Base-by-base conservation (phyloP, 352 stramenopile species). In the Phytopythium ostracodes region DNA sequence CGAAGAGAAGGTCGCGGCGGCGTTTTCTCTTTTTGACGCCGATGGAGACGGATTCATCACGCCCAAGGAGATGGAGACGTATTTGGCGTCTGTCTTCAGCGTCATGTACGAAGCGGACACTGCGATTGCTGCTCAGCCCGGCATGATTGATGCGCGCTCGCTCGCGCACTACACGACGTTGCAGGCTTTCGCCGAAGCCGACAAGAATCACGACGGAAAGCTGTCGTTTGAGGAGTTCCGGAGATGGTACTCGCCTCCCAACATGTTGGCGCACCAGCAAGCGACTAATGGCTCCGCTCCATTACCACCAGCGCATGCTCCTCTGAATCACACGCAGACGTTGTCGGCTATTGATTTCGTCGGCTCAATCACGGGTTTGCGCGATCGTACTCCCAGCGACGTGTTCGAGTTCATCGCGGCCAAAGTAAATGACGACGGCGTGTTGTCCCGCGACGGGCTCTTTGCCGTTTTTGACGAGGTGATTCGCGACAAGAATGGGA, bases 31-130 rank as follows among this genome's bases (percentile, higher is more conserved):
- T 25, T 92, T 96, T 64, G 89, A 97, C 59, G 72, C 70, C 0
- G 79, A 96, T 54, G 74, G 76, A 6, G 86, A 96, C 57, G 89
- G 89, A 29, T 94, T 83, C 58, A 96, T 97, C 68, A 91, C 83
- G 1, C 62, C 75, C 22, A 64, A 82, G 18, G 87, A 97, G 59
- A 95, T 97, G 88, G 70, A 84, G 53, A 77, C 67, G 55, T 96
- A 96, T 67, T 54, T 96, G 43, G 60, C 78, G 33, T 87, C 79
- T 0, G 82, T 93, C 3, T 93, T 90, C 64, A 71, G 72, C 24
- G 75, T 93, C 17, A 76, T 94, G 63, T 92, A 82, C 59, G 70
- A 87, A 27, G 66, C 72, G 0, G 55, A 50, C 22, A 73, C 58
- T 18, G 63, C 74, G 43, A 69, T 89, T 51, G 64, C 69, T 14